Evolutionary conservation across 169 alveolate species (phyloP).

Genomic region (Plasmodium relictum): DNA sequence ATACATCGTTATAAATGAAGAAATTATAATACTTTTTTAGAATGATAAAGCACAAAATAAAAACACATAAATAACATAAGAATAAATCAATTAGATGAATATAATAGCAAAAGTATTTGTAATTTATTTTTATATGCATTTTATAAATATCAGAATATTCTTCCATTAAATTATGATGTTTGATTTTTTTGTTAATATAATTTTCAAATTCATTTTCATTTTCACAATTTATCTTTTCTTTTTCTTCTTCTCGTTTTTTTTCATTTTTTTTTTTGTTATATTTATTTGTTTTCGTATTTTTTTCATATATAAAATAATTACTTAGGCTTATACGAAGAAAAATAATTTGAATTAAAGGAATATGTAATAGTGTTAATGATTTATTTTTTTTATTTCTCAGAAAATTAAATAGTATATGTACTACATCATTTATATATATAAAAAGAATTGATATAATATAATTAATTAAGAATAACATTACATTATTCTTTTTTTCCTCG

Average conservation of each 20-base stretch:
- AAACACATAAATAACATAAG: conserved; percentile 46
- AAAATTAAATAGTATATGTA: conserved; percentile 19
- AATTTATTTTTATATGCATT: conserved; percentile 1
- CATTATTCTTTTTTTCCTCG: conserved; percentile 3
- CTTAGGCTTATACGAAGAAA: conserved; percentile 26
- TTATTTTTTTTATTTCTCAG: conserved; percentile 7
- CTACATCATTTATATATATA: conserved; percentile 46
- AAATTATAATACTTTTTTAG: conserved; percentile 30
- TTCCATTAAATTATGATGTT: not conserved
- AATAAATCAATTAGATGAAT: conserved; percentile 49
- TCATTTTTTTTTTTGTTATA: not conserved
- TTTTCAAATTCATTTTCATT: not conserved
- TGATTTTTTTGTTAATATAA: not conserved
- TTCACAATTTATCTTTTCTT: not conserved
- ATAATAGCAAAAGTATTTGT: conserved; percentile 36
- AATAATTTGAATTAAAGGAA: conserved; percentile 36
- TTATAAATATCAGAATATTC: conserved; percentile 7
- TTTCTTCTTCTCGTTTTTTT: not conserved
- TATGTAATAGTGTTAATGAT: conserved; percentile 16
- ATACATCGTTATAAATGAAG: conserved; percentile 14
- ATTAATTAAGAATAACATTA: conserved; percentile 12
- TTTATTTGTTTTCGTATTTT: not conserved
- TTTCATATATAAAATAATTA: conserved; percentile 32
- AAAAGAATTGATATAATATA: conserved; percentile 26
- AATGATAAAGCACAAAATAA: conserved; percentile 32